Percentiles rank a stretch among this genome's conserved stretches.
These are phyloP conservation scores for Fusarium sp. DNA, from an alignment of 2,329 filamentous ascomycete genomes.

Conservation along the genomic window DNA sequence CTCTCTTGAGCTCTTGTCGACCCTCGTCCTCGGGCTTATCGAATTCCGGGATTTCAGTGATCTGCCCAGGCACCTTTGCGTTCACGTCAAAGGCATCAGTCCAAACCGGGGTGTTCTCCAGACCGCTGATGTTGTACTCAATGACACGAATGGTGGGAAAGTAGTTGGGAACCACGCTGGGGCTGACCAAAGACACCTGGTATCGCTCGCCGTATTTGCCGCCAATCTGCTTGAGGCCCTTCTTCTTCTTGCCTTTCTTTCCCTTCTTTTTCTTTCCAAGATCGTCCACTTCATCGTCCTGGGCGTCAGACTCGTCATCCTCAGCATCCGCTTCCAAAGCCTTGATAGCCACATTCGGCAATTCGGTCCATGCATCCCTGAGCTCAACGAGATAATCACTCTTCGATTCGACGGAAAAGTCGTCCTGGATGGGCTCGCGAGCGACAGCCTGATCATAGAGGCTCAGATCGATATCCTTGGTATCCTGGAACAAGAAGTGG, in stretches of 20 bases:
- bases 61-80: constrained; percentile 9
- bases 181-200: constrained; percentile 78
- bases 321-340: constrained; percentile 28
- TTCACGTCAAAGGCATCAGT: constrained; percentile 44
- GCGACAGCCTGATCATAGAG: constrained; percentile 42
- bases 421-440: constrained; percentile 53
- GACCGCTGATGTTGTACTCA: constrained; percentile 87
- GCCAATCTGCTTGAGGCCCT: constrained; percentile 66
- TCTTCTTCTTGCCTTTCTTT: constrained; percentile 59
- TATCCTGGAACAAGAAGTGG: constrained; percentile 93
- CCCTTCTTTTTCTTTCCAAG: constrained; percentile 40
- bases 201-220: constrained; percentile 87
- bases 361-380: constrained; percentile 75
- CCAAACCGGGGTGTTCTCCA: constrained; percentile 66
- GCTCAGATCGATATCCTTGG: constrained; percentile 72
- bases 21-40: constrained; percentile 39
- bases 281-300: constrained; percentile 34
- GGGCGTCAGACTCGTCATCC: constrained; percentile 34
- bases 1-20: constrained; percentile 44
- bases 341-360: constrained; percentile 64
- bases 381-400: constrained; percentile 78
- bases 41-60: constrained; percentile 39
- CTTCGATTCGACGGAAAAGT: constrained; percentile 68
- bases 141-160: constrained; percentile 89
- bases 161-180: constrained; percentile 91